Conservation (phyloP, 306 rosid genomes). For the Cucumis sativus region Cucumber_9930_V3 NC_026660.2:26878501-26879000, state of each 20-base stretch:
- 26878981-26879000: not conserved
- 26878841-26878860: not conserved
- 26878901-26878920: not conserved
- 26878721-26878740: not conserved
- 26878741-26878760: not conserved
- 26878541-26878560: not conserved
- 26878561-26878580: not conserved
- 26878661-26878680: conserved; percentile 32
- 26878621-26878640: conserved; percentile 14
- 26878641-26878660: conserved; percentile 6
- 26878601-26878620: not conserved
- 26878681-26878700: conserved; percentile 33
- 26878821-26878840: not conserved
- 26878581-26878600: conserved; percentile 8
- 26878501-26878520: not conserved
- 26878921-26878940: not conserved
- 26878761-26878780: not conserved
- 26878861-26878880: not conserved
- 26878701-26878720: not conserved
- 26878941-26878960: no score
- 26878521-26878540: not conserved
- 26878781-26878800: not conserved
- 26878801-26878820: not conserved
- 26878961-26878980: not conserved
- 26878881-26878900: not conserved